phyloP scores from a whole-genome alignment of 2,329 filamentous ascomycete species.

The Penicillium janthinellum region DNA sequence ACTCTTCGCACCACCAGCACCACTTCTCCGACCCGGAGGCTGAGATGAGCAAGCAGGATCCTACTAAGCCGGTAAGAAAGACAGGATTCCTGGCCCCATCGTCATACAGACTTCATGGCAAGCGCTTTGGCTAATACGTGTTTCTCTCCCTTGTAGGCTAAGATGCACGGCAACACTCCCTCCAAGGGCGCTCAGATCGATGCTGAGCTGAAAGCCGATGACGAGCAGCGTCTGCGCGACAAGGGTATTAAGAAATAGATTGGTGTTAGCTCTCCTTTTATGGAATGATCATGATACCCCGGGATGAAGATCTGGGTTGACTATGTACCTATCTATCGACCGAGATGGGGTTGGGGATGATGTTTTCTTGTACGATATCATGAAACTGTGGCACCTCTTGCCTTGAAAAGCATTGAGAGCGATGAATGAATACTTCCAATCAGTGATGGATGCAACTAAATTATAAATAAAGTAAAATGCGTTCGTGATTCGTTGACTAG shows the following conservation, averaged over 20 bases:
- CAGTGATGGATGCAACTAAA: neutral
- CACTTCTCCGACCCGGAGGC: slow-evolving; percentile 36
- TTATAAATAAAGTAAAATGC: neutral
- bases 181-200: slow-evolving; percentile 52
- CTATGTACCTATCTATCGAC: neutral
- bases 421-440: neutral
- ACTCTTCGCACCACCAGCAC: slow-evolving; percentile 31
- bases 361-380: slow-evolving; percentile 78
- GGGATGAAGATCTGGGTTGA: neutral
- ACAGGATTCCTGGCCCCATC: too few relatives aligned
- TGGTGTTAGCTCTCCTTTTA: slow-evolving; percentile 1
- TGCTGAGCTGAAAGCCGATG: slow-evolving; percentile 46
- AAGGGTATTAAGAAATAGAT: slow-evolving; percentile 43
- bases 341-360: slow-evolving; percentile 85
- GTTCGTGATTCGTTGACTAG: slow-evolving; percentile 2
- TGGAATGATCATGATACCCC: slow-evolving; percentile 3
- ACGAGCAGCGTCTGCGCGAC: slow-evolving; percentile 47
- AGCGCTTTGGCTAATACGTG: slow-evolving; percentile 10
- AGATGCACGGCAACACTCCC: slow-evolving; percentile 49
- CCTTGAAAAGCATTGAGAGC: slow-evolving; percentile 8
- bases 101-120: neutral
- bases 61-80: slow-evolving; percentile 44
- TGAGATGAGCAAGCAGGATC: slow-evolving; percentile 44
- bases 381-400: slow-evolving; percentile 6
- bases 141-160: slow-evolving; percentile 36